Evolutionary conservation across 352 stramenopile species (phyloP), one percentile per base, ranked within the genome.

Genomic region (Pythium scleroteichum): DNA sequence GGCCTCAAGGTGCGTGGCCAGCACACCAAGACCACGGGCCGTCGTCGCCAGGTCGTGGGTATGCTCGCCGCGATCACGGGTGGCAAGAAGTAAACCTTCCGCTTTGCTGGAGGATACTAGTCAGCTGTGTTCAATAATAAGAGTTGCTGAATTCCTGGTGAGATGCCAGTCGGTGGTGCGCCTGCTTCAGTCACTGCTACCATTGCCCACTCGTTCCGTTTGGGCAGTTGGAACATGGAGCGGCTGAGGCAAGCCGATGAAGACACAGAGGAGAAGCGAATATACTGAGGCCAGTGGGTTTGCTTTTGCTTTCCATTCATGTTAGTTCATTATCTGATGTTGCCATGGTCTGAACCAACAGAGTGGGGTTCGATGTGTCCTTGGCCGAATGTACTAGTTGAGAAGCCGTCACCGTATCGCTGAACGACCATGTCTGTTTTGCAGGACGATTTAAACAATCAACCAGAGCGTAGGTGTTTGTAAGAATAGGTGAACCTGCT

Each of bases 21-120:
- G 91, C 97, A 99, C 96, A 99, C 97, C 76, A 99, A 98, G 90
- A 99, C 97, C 76, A 99, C 97, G 69, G 97, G 97, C 78, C 96
- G 97, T 84, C 96, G 95, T 52, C 81, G 85, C 58, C 77, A 78
- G 65, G 87, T 80, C 53, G 82, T 92, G 62, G 85, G 85, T 59
- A 90, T 94, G 68, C 81, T 94, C 63, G 85, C 61, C 32, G 47
- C 61, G 39, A 42, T 68, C 61, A 68, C 61, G 27, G 60, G 59
- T 52, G 44, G 69, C 59, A 81, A 80, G 76, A 94, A 94, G 79
- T 94, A 93, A 89, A 59, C 71, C 53, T 67, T 53, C 47, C 16
- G 59, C 50, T 68, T 54, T 48, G 42, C 50, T 65, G 59, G 50
- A 68, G 55, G 48, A 62, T 65, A 59, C 58, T 63, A 61, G 60